A percentile compares a stretch with the other conserved stretches of the same genome.
phyloP scores from a whole-genome alignment of 2,329 filamentous ascomycete genomes.

The Fusarium sp. region DNA sequence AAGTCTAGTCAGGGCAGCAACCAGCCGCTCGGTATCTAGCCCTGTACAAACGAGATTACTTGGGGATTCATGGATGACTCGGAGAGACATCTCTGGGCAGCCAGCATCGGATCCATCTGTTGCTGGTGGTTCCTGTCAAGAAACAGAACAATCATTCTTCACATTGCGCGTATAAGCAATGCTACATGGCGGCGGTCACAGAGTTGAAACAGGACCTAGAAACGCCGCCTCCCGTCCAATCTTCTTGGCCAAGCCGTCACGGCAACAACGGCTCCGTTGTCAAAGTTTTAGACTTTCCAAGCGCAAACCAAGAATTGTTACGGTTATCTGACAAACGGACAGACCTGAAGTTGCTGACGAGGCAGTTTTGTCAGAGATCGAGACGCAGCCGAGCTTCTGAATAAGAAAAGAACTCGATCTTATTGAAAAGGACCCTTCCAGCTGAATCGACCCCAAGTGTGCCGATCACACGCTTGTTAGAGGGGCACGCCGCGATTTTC shows the following conservation, averaged over 20 bases:
- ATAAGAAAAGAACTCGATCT: slow-evolving; percentile 17
- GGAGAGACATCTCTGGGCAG: not conserved
- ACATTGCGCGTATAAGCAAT: slow-evolving; percentile 5
- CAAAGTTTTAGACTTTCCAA: slow-evolving; percentile 11
- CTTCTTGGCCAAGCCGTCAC: slow-evolving; percentile 7
- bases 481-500: slow-evolving; percentile 25
- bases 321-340: not conserved
- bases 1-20: slow-evolving; percentile 19
- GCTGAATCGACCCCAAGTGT: slow-evolving; percentile 23
- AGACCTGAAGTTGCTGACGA: not conserved
- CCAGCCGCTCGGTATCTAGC: slow-evolving; percentile 30
- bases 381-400: not conserved
- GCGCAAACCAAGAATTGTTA: not conserved
- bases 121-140: not conserved
- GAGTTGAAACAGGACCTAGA: slow-evolving; percentile 40
- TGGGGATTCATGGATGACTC: slow-evolving; percentile 2
- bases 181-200: slow-evolving; percentile 24
- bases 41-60: slow-evolving; percentile 22
- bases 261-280: slow-evolving; percentile 13
- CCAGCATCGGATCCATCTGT: not conserved
- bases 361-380: slow-evolving; percentile 5
- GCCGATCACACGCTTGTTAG: slow-evolving; percentile 17
- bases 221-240: slow-evolving; percentile 21
- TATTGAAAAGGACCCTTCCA: slow-evolving; percentile 7
- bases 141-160: slow-evolving; percentile 11